These are phyloP conservation scores for Euphorbia peplus DNA, from an alignment of 345 rosid species.

Conservation along the genomic window DNA sequence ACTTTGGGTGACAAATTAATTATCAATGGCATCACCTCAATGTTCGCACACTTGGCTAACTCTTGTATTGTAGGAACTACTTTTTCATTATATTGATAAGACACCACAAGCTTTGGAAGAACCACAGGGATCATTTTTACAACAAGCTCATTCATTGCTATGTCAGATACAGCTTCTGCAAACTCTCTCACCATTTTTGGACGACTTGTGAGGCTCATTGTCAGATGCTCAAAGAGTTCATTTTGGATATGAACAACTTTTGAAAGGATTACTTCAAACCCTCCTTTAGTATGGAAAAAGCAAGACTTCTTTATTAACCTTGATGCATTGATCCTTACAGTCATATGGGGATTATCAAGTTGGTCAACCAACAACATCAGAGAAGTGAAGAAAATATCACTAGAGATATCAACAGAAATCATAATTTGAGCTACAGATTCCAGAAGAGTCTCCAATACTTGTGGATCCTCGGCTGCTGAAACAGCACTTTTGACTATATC, in stretches of 20 bases:
- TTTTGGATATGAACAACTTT: conserved; percentile 55
- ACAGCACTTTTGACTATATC: conserved; percentile 56
- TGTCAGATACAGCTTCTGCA: conserved; percentile 84
- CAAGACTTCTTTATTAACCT: conserved; percentile 69
- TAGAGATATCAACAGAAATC: conserved; percentile 59
- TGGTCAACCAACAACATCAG: conserved; percentile 79
- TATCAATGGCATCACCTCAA: conserved; percentile 64
- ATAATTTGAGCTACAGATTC: conserved; percentile 74
- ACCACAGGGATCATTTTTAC: conserved; percentile 75
- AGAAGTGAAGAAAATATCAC: conserved; percentile 59
- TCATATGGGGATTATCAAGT: conserved; percentile 68
- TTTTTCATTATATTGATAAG: conserved; percentile 58
- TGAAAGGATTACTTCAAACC: conserved; percentile 54
- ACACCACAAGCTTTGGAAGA: conserved; percentile 90
- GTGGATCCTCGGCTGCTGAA: conserved; percentile 55
- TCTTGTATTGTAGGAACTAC: conserved; percentile 57
- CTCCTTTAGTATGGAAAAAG: conserved; percentile 73
- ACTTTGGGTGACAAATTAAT: conserved; percentile 92
- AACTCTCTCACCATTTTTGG: conserved; percentile 74
- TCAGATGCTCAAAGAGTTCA: conserved; percentile 64
- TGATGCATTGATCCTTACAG: conserved; percentile 66
- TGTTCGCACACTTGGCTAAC: conserved; percentile 69
- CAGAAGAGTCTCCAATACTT: conserved; percentile 68
- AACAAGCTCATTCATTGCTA: conserved; percentile 65
- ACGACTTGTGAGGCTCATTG: conserved; percentile 55